phyloP scores from a whole-genome alignment of 345 rosid genomes.

The Aquilaria malaccensis region DNA sequence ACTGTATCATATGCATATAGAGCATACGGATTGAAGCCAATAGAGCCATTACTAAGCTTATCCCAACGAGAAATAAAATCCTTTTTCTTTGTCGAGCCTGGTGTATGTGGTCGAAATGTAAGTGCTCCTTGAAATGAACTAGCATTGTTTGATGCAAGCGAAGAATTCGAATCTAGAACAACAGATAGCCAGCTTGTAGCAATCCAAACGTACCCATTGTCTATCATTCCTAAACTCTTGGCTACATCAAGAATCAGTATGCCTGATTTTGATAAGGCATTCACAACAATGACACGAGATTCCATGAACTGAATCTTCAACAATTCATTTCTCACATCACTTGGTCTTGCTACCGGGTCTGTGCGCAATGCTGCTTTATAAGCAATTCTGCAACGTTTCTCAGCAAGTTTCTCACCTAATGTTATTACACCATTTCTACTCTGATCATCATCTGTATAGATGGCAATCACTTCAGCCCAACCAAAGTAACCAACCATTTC shows the following conservation, averaged over 20 bases:
- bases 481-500: conserved; percentile 60
- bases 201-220: conserved; percentile 80
- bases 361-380: conserved; percentile 73
- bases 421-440: conserved; percentile 60
- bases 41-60: conserved; percentile 55
- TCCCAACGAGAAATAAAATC: conserved; percentile 64
- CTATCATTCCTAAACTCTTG: conserved; percentile 70
- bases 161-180: conserved; percentile 52
- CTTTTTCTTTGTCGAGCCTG: conserved; percentile 51
- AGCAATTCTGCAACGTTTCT: conserved; percentile 58
- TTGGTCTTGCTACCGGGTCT: conserved; percentile 37
- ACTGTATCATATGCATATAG: conserved; percentile 88
- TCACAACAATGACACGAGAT: conserved; percentile 63
- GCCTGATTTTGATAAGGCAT: conserved; percentile 51
- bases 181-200: conserved; percentile 77
- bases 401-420: conserved; percentile 62
- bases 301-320: conserved; percentile 59
- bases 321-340: conserved; percentile 36
- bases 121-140: conserved; percentile 53
- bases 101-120: conserved; percentile 64
- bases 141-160: conserved; percentile 21
- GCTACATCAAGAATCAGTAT: conserved; percentile 63
- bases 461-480: conserved; percentile 63
- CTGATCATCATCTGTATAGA: conserved; percentile 76
- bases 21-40: conserved; percentile 70